Percentiles rank a stretch among this genome's conserved stretches.
phyloP scores from a whole-genome alignment of 2,329 filamentous ascomycete species.

The Cordyceps javanica region DNA sequence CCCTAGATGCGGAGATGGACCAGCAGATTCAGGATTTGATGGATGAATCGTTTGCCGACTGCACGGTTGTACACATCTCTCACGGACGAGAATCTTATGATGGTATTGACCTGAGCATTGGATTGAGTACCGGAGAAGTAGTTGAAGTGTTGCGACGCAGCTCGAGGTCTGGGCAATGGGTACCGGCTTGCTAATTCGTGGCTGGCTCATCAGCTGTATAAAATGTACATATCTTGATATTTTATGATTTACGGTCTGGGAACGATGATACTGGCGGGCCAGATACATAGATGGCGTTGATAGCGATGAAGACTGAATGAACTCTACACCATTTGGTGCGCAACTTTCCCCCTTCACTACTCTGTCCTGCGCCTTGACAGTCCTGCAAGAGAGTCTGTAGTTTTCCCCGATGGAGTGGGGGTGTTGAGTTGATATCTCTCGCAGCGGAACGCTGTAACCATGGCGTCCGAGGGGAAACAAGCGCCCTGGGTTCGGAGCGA shows the following conservation, averaged over 20 bases:
- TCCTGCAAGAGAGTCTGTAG: too few relatives aligned
- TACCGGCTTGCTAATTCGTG: not conserved
- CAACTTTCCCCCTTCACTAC: not conserved
- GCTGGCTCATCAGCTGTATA: not conserved
- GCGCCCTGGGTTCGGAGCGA: too few relatives aligned
- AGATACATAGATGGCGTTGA: not conserved
- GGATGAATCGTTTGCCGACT: slow-evolving; percentile 14
- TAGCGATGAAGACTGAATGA: not conserved
- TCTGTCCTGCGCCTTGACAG: not conserved
- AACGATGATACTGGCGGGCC: not conserved
- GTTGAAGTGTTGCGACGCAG: not conserved
- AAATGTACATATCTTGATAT: not conserved
- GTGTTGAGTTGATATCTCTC: not conserved
- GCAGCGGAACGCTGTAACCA: not conserved
- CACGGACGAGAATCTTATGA: slow-evolving; percentile 13
- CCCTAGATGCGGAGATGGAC: slow-evolving; percentile 16
- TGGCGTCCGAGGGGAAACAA: not conserved
- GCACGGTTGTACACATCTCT: slow-evolving; percentile 15
- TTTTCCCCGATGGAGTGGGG: too few relatives aligned
- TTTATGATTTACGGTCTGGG: not conserved
- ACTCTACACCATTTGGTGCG: not conserved
- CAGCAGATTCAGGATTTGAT: slow-evolving; percentile 13
- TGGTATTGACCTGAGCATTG: slow-evolving; percentile 5
- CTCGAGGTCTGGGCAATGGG: not conserved
- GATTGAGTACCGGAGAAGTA: not conserved